These are phyloP conservation scores for Botrytis galanthina DNA, from an alignment of 2,329 filamentous ascomycete species.

Conservation along the genomic window DNA sequence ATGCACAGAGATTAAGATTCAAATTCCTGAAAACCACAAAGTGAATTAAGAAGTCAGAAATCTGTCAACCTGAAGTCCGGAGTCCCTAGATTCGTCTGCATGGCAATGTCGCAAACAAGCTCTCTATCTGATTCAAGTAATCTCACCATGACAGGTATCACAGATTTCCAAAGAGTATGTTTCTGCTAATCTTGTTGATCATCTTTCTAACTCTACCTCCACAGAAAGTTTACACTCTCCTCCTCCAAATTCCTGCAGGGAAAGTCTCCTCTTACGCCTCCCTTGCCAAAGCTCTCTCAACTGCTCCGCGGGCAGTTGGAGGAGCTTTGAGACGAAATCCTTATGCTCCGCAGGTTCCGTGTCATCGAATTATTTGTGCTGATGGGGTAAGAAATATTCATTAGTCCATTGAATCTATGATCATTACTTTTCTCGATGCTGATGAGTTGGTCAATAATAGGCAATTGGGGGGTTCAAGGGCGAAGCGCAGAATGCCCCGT, in stretches of 20 bases:
- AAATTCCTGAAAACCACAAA: neutral
- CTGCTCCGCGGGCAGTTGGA: slow-evolving; percentile 62
- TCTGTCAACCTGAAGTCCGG: neutral
- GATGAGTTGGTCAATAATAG: slow-evolving; percentile 20
- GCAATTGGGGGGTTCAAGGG: slow-evolving; percentile 52
- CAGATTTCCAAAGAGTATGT: slow-evolving; percentile 32
- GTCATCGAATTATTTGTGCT: slow-evolving; percentile 57
- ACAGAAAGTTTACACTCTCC: slow-evolving; percentile 51
- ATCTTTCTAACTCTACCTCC: neutral
- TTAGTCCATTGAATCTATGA: neutral
- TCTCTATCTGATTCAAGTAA: neutral
- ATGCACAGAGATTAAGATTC: neutral
- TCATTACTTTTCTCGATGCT: neutral
- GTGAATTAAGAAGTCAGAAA: neutral
- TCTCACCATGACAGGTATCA: slow-evolving; percentile 25
- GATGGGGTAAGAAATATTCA: slow-evolving; percentile 45
- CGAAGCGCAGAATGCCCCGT: slow-evolving; percentile 50
- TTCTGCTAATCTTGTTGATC: neutral
- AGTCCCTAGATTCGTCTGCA: neutral
- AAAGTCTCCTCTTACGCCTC: slow-evolving; percentile 59
- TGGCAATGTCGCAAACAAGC: neutral
- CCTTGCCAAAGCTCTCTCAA: slow-evolving; percentile 53
- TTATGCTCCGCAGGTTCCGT: slow-evolving; percentile 61
- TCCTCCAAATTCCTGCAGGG: slow-evolving; percentile 59
- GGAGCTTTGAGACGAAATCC: slow-evolving; percentile 60